Percentiles rank a stretch among this genome's conserved stretches.
Evolutionary conservation across 1,284 basidiomycete genomes (phyloP).

Genomic region (Pseudozyma hubeiensis): DNA sequence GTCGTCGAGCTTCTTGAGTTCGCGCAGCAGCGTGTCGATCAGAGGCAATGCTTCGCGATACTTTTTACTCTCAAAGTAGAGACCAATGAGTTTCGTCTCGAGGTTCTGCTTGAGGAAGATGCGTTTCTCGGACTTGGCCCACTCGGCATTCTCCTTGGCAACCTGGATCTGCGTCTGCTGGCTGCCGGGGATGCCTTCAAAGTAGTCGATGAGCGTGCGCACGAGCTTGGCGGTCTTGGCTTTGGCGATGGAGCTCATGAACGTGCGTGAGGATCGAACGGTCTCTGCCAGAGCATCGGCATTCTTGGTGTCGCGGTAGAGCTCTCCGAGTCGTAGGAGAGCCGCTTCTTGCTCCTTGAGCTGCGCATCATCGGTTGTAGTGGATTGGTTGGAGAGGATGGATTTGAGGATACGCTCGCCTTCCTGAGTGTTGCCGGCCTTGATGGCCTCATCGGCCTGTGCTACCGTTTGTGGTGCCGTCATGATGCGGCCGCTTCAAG

Average conservation of each 20-base stretch:
- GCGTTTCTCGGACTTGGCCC: conserved; percentile 91
- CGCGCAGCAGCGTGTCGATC: conserved; percentile 86
- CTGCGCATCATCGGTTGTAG: conserved; percentile 72
- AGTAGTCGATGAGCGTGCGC: conserved; percentile 90
- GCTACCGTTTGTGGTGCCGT: conserved; percentile 54
- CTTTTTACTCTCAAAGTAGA: conserved; percentile 82
- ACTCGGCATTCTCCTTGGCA: conserved; percentile 88
- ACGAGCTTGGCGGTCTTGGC: conserved; percentile 94
- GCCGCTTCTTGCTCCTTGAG: conserved; percentile 87
- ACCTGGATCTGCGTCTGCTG: conserved; percentile 85
- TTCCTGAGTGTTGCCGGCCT: conserved; percentile 49
- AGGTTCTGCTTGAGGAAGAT: conserved; percentile 95
- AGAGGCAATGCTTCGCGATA: conserved; percentile 83
- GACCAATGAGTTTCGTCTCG: conserved; percentile 85
- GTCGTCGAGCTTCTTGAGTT: conserved; percentile 93
- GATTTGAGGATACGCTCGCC: conserved; percentile 61
- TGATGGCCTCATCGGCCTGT: conserved; percentile 60
- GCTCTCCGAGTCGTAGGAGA: conserved; percentile 84
- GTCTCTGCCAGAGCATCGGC: conserved; percentile 86
- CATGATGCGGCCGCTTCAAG: conserved; percentile 11
- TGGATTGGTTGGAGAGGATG: conserved; percentile 52
- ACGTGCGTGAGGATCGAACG: conserved; percentile 84
- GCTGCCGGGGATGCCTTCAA: conserved; percentile 81
- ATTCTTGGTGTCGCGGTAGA: conserved; percentile 88
- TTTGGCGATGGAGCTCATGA: conserved; percentile 95